Conservation (phyloP, 345 rosid genomes). For the Angophora floribunda region DNA sequence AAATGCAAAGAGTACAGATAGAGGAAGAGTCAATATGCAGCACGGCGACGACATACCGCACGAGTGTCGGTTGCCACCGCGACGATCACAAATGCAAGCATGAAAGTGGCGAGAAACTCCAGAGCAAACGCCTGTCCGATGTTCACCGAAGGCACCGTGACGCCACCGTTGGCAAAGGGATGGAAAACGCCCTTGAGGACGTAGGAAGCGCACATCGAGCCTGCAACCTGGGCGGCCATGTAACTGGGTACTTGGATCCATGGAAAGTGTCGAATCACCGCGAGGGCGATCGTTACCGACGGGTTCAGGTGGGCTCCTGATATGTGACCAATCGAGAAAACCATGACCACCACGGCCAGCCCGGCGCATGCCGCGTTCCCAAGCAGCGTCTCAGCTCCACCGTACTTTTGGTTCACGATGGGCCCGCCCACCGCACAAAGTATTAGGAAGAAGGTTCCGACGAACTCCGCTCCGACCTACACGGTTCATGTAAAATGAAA, state of each 20-base stretch:
- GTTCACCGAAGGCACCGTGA: conserved; percentile 1
- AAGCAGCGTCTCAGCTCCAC: conserved; percentile 8
- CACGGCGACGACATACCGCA: not conserved
- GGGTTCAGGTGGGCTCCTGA: conserved; percentile 55
- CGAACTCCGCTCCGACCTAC: conserved; percentile 25
- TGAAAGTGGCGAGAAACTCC: not conserved
- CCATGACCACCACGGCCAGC: conserved; percentile 24
- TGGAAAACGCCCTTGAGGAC: conserved; percentile 4
- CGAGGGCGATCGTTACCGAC: conserved; percentile 37
- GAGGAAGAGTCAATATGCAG: not conserved
- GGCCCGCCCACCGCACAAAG: conserved; percentile 24
- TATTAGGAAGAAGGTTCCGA: conserved; percentile 33
- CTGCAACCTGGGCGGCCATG: not conserved
- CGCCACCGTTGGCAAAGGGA: not conserved
- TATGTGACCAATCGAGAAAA: conserved; percentile 35
- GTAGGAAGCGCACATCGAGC: conserved; percentile 7
- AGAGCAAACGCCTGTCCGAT: not conserved
- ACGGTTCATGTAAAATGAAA: not conserved
- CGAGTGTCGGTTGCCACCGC: conserved; percentile 17
- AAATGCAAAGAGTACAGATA: not conserved
- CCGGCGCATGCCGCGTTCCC: conserved; percentile 38
- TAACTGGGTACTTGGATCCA: conserved; percentile 19
- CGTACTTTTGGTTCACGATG: conserved; percentile 12
- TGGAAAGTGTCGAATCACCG: conserved; percentile 19
- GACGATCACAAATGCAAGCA: conserved; percentile 6